These are phyloP conservation scores for Kwoniella bestiolae DNA, from an alignment of 768 basidiomycete genomes.

Conservation along the genomic window DNA sequence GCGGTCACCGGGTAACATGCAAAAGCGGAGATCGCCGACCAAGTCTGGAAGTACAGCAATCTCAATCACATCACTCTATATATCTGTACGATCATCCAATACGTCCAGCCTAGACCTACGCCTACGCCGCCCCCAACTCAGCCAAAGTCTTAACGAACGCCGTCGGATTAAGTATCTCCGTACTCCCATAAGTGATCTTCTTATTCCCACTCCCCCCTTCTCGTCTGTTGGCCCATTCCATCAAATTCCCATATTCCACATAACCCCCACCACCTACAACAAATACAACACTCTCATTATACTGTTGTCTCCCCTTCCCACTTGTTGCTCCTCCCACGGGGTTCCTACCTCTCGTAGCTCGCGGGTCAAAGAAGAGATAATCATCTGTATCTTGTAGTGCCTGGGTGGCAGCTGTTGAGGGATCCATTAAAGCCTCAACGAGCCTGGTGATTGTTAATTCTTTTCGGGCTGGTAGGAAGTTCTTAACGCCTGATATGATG, in stretches of 20 bases:
- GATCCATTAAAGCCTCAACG: conserved; percentile 96
- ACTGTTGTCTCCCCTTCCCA: conserved; percentile 66
- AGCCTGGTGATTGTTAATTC: conserved; percentile 88
- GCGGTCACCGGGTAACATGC: neutral
- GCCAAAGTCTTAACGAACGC: conserved; percentile 77
- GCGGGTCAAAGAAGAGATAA: conserved; percentile 90
- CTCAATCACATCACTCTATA: too few species aligned
- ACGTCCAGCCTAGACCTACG: neutral
- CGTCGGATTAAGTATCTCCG: conserved; percentile 89
- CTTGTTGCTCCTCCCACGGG: conserved; percentile 61
- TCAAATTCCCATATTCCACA: conserved; percentile 94
- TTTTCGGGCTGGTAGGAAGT: conserved; percentile 91
- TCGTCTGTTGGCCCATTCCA: conserved; percentile 76
- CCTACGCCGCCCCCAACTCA: conserved; percentile 50
- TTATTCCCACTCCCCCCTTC: conserved; percentile 63
- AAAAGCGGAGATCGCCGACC: neutral
- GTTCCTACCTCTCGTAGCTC: conserved; percentile 66
- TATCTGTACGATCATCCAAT: too few species aligned
- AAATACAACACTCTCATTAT: conserved; percentile 86
- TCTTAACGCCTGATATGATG: conserved; percentile 95
- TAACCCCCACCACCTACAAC: conserved; percentile 96
- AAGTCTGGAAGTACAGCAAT: too few species aligned
- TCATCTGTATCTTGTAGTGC: conserved; percentile 97
- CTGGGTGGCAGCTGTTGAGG: conserved; percentile 87
- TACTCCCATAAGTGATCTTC: conserved; percentile 89